Evolutionary conservation across 768 basidiomycete genomes (phyloP).

Genomic region (Auriscalpium microsporum): DNA sequence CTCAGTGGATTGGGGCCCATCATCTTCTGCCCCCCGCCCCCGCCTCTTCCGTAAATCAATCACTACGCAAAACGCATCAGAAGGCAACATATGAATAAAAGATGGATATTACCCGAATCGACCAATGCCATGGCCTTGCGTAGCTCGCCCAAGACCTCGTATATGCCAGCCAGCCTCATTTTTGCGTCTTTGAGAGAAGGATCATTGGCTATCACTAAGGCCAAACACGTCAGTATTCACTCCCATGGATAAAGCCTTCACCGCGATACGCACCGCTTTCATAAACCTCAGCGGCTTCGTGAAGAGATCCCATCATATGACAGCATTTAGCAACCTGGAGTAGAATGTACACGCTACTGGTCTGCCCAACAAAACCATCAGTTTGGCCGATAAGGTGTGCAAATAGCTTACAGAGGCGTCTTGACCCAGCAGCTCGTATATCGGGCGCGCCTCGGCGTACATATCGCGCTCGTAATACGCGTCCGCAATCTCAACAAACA

Average conservation of each 20-base stretch:
- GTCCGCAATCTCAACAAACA: constrained; percentile 81
- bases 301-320: constrained; percentile 63
- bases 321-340: constrained; percentile 78
- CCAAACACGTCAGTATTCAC: background rate
- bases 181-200: constrained; percentile 75
- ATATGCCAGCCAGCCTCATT: constrained; percentile 84
- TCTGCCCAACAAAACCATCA: constrained; percentile 33
- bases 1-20: constrained; percentile 14
- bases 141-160: constrained; percentile 76
- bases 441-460: constrained; percentile 70
- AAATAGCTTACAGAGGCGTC: constrained; percentile 53
- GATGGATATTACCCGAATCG: constrained; percentile 53
- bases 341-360: constrained; percentile 62
- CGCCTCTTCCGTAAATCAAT: constrained; percentile 27
- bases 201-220: constrained; percentile 65
- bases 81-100: background rate
- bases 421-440: constrained; percentile 71
- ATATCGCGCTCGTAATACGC: constrained; percentile 70
- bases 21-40: constrained; percentile 8
- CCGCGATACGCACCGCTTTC: constrained; percentile 51
- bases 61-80: constrained; percentile 17
- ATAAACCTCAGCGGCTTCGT: constrained; percentile 76
- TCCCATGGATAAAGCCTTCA: background rate
- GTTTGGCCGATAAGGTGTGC: background rate
- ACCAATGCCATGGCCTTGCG: constrained; percentile 78